phyloP scores from a whole-genome alignment of 306 rosid genomes.

The Trifolium fragiferum region DNA sequence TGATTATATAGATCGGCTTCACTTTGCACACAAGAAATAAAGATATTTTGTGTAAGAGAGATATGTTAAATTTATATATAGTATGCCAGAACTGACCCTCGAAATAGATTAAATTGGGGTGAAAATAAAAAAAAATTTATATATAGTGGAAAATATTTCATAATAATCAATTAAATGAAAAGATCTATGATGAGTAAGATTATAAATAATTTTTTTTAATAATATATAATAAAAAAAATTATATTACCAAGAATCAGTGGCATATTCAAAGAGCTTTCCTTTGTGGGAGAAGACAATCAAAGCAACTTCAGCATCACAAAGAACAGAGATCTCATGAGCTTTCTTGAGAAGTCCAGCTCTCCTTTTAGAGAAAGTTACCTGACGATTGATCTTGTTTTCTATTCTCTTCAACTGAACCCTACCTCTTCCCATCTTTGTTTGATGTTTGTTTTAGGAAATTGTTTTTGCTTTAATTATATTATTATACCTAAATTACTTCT shows the following conservation, averaged over 20 bases:
- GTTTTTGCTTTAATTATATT: background rate
- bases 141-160: too few species aligned
- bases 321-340: slow-evolving; percentile 95
- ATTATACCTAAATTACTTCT: slow-evolving; percentile 19
- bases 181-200: too few species aligned
- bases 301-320: slow-evolving; percentile 96
- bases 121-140: too few species aligned
- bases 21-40: background rate
- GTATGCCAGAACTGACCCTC: background rate
- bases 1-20: background rate
- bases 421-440: slow-evolving; percentile 72
- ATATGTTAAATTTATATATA: background rate
- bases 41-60: background rate
- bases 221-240: background rate
- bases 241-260: slow-evolving; percentile 77
- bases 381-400: slow-evolving; percentile 96
- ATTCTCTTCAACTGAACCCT: slow-evolving; percentile 91
- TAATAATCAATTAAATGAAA: too few species aligned
- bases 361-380: slow-evolving; percentile 94
- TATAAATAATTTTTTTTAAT: too few species aligned
- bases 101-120: too few species aligned
- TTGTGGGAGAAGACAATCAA: slow-evolving; percentile 93
- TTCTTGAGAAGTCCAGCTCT: slow-evolving; percentile 90
- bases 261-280: slow-evolving; percentile 92
- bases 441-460: slow-evolving; percentile 4